Conservation (phyloP, 2,329 filamentous ascomycete genomes). For the Sporothrix inflata region DNA sequence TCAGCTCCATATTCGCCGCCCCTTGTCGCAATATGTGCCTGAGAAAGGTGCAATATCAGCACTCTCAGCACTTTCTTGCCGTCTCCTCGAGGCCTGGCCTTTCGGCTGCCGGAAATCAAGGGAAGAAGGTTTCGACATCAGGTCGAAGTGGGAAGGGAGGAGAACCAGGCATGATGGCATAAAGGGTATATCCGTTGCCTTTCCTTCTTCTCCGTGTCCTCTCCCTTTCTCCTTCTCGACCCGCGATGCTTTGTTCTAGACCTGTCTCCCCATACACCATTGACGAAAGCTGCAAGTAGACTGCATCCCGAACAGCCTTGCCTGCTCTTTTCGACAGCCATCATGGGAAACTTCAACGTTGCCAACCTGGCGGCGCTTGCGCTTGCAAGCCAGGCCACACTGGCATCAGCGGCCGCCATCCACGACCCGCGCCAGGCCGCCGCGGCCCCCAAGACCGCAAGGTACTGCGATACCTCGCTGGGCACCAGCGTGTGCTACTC, state of each 20-base stretch:
- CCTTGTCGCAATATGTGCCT: conserved; percentile 17
- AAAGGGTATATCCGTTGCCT: neutral
- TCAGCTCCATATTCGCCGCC: conserved; percentile 22
- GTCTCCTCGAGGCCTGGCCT: neutral
- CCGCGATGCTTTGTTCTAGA: neutral
- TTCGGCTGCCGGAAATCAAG: neutral
- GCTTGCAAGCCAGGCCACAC: conserved; percentile 14
- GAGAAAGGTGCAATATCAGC: neutral
- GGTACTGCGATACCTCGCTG: conserved; percentile 36
- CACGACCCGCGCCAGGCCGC: neutral
- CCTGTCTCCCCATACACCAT: neutral
- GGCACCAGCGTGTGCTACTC: conserved; percentile 37
- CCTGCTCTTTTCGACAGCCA: neutral
- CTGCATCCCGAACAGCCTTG: neutral
- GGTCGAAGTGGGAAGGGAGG: neutral
- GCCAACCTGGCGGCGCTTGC: conserved; percentile 22
- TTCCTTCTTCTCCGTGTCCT: neutral
- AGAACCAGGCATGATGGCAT: neutral
- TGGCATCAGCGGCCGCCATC: neutral
- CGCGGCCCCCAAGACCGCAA: neutral
- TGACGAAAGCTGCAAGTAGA: neutral
- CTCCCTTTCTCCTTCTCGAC: neutral
- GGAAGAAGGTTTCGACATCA: neutral
- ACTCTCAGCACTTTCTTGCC: neutral
- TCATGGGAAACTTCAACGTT: conserved; percentile 8